Evolutionary conservation across 1,284 basidiomycete genomes (phyloP).

Genomic region (Leccinum cinnamomeum): DNA sequence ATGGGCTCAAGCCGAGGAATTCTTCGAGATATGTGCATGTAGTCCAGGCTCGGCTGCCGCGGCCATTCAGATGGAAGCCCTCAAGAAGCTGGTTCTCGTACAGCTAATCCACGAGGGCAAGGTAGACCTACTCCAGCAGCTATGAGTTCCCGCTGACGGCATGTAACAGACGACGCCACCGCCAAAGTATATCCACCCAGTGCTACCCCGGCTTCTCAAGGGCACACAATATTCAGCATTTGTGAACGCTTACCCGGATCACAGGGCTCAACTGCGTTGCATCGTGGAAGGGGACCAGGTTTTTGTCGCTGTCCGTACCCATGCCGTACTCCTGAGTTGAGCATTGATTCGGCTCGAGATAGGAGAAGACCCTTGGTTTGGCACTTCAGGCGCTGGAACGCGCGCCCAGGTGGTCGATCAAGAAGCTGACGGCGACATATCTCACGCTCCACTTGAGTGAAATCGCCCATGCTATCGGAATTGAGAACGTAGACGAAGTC

Average conservation of each 20-base stretch:
- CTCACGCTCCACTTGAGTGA: constrained; percentile 70
- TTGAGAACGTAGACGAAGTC: constrained; percentile 55
- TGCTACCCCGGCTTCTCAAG: constrained; percentile 60
- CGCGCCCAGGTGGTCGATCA: constrained; percentile 72
- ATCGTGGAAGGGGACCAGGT: constrained; percentile 52
- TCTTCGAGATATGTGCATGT: constrained; percentile 74
- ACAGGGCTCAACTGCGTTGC: constrained; percentile 42
- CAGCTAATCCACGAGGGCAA: constrained; percentile 75
- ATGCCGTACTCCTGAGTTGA: background rate
- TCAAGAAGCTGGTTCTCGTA: constrained; percentile 78
- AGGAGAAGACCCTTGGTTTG: constrained; percentile 76
- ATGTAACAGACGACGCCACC: constrained; percentile 46
- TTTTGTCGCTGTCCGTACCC: constrained; percentile 49
- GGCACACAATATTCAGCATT: constrained; percentile 60
- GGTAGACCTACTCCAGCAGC: constrained; percentile 36
- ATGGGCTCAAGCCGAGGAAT: constrained; percentile 68
- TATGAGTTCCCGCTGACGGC: constrained; percentile 5
- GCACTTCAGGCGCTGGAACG: constrained; percentile 62
- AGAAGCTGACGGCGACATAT: constrained; percentile 76
- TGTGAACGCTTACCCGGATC: constrained; percentile 60
- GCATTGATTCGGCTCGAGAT: constrained; percentile 16
- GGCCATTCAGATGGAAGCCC: constrained; percentile 79
- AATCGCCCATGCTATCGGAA: constrained; percentile 61
- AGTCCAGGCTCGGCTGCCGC: constrained; percentile 65
- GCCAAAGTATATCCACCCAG: constrained; percentile 67